Evolutionary conservation across 1,139 yeast species (phyloP), one percentile per base, ranked within the genome.

Genomic region (Pneumocystis murina): DNA sequence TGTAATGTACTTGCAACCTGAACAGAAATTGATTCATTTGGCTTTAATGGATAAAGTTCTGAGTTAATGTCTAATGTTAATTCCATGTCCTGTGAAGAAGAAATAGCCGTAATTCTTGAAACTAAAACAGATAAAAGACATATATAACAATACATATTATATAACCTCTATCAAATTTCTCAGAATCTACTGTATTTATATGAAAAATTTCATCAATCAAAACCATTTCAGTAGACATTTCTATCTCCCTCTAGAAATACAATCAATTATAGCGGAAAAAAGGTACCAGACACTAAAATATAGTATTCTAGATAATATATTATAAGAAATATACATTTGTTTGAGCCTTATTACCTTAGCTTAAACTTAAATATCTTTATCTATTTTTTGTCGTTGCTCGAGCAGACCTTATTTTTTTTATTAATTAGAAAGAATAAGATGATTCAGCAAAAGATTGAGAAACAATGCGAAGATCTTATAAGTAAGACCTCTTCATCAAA

Each of bases 151-250:
- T 17, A 10, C 1, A 38, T n/a, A 10, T 36, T 24, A 17, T 28
- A 14, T 12, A 48, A 64, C 65, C 65, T 72, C 88, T 87, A 80
- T 89, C 95, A 79, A 94, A 92, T 72, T 96, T 84, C 63, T 91
- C 96, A 43, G 86, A 77, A 74, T 92, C 98, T 63, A 88, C 85
- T 61, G 92, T 84, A 68, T 86, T 86, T 72, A 92, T 85, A 68
- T 84, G 84, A 78, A 94, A 92, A 76, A 90, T 84, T 77, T 92
- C 98, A 76, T 92, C 97, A 74, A 94, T 92, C 68, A 94, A 81
- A 61, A 94, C 86, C 68, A 87, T 62, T 24, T 65, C 66, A 16
- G 66, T 60, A 57, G 62, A 60, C 59, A 59, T 64, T 24, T 20
- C 28, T 20, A 24, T 8, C 35, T 33, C 35, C 8, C 35, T 7